Conservation (phyloP, 768 basidiomycete species). For the Rhodotorula toruloides region DNA sequence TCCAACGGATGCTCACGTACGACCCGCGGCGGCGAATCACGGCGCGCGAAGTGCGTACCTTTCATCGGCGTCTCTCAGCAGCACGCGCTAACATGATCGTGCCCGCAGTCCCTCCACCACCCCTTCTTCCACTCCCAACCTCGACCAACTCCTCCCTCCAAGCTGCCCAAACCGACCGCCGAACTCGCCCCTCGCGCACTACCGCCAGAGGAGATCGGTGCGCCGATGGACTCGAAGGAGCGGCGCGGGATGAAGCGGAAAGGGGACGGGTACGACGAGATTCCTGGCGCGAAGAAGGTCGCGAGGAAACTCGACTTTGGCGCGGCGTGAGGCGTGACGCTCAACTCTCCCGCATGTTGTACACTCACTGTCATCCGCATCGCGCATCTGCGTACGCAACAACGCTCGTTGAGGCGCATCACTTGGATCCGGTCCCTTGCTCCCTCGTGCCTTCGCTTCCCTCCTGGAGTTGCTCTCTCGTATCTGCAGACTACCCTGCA, state of each 20-base stretch:
- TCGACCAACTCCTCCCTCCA: constrained; percentile 72
- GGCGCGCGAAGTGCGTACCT: constrained; percentile 64
- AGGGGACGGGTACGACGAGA: constrained; percentile 19
- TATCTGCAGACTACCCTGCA: too few species aligned
- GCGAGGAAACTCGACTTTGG: constrained; percentile 35
- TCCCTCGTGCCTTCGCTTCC: too few species aligned
- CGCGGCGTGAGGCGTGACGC: not conserved
- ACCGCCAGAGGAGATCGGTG: constrained; percentile 41
- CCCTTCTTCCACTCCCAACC: constrained; percentile 62
- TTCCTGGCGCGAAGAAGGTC: constrained; percentile 34
- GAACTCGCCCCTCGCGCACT: constrained; percentile 54
- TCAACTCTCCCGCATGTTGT: not conserved
- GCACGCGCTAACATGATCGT: not conserved
- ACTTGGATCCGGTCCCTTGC: too few species aligned
- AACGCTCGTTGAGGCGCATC: too few species aligned
- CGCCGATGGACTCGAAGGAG: not conserved
- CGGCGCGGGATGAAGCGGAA: constrained; percentile 7
- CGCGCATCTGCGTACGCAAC: too few species aligned
- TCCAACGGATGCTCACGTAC: constrained; percentile 71
- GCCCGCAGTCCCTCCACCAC: constrained; percentile 68
- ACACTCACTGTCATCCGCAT: not conserved
- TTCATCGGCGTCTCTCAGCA: not conserved
- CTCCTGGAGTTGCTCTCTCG: too few species aligned
- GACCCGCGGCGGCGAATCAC: constrained; percentile 77
- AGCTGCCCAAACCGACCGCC: constrained; percentile 65